Evolutionary conservation across 1,139 yeast genomes (phyloP), one percentile per base, ranked within the genome.

Genomic region (Blastobotrys arbuscula): DNA sequence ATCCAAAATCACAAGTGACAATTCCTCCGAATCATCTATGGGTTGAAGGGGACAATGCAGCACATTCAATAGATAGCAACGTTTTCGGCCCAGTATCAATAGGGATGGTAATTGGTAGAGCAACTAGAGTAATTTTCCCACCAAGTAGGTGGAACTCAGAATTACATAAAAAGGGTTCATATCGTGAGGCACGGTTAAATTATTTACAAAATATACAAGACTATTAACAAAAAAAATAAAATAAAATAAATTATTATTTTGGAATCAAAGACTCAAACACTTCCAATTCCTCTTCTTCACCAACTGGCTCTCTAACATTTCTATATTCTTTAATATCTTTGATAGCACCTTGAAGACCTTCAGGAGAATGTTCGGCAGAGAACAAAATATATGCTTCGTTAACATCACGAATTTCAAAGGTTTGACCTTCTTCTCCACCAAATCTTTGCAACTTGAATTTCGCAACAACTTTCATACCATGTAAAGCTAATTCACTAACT

Each of bases 11-110:
- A 1, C 70, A 71, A 39, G 81, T 83, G 8, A 68, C 68, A 23
- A 70, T 90, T 2, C 96, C 96, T 3, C 67, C 86, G 50, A 84
- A 82, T 59, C 97, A 90, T 63, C 59, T 87, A 12, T 90, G 97
- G 97, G 89, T 89, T 0, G 97, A 90, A 65, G 97, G 97, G 2
- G 97, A 90, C 63, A 89, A 88, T 62, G 33, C 49, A n/a, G 66
- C 82, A 48, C 96, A 87, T 60, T 84, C 95, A 1, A 69, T 88
- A 3, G 97, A 89, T 66, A 82, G 92, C 44, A 88, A 88, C 63
- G 76, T 75, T 9, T 89, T 85, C 68, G 97, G 97, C 0, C 95
- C 96, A 0, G 76, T 89, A 1, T 82, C 95, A 35, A 75, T 80
- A 45, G 96, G 89, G 0, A 69, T 88, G 54, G 82, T 87, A 21